Conservation (phyloP, 805 yeast species). For the Metschnikowia peoriensis region DNA sequence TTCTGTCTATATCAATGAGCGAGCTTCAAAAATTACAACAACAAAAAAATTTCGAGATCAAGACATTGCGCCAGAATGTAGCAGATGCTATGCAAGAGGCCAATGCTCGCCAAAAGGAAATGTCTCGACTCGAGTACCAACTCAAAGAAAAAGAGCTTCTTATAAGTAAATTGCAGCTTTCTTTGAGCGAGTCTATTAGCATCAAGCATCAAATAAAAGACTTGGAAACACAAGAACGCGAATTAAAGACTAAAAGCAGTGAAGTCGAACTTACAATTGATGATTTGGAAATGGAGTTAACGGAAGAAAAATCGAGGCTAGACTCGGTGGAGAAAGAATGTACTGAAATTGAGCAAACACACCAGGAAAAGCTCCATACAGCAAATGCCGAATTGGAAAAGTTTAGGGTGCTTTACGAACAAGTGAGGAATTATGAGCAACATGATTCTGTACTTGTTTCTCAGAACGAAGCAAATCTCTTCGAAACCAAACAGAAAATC, state of each 20-base stretch:
- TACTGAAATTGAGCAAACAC: not conserved
- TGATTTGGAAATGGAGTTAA: constrained; percentile 3
- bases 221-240: constrained; percentile 21
- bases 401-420: constrained; percentile 6
- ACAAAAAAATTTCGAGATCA: constrained; percentile 38
- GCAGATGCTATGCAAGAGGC: constrained; percentile 37
- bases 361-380: not conserved
- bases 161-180: constrained; percentile 53
- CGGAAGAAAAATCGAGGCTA: constrained; percentile 4
- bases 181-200: constrained; percentile 46
- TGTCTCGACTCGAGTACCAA: constrained; percentile 45
- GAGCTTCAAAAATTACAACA: constrained; percentile 48
- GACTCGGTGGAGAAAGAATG: constrained; percentile 5
- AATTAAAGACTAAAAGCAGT: constrained; percentile 15
- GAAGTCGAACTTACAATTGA: constrained; percentile 5
- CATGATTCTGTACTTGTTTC: constrained; percentile 21
- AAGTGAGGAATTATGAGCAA: constrained; percentile 22
- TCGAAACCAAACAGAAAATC: not conserved
- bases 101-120: constrained; percentile 44
- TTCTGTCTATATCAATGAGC: constrained; percentile 34
- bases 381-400: constrained; percentile 1
- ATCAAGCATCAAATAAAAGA: constrained; percentile 39
- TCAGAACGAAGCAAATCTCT: constrained; percentile 18
- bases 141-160: constrained; percentile 52
- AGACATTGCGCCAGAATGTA: constrained; percentile 34